Base-by-base conservation (phyloP, 2,329 filamentous ascomycete species). In the Pseudogymnoascus pannorum region DNA sequence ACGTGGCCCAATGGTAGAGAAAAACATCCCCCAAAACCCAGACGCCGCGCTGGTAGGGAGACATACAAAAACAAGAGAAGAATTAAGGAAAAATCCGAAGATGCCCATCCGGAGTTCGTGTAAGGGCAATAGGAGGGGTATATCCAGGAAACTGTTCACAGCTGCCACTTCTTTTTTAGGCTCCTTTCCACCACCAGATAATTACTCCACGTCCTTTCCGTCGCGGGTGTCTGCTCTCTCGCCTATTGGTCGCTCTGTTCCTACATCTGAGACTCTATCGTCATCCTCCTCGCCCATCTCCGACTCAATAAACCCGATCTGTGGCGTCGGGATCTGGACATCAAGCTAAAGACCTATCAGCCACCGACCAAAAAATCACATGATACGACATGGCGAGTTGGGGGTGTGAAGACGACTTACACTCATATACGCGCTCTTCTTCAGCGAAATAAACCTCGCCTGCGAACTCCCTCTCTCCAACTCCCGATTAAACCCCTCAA, bases 351-450 rank as follows among this genome's bases (percentile, higher is more conserved):
- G 24, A 54, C 8, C 14, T 31, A n/a, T 54, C n/a, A 54, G 44
- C 24, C n/a, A 18, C 22, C 2, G 24, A 54, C 9, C 44, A 18
- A 18, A 2, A 31, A 54, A n/a, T n/a, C 44, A 31, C n/a, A 54
- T 12, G 4, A 54, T 12, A 54, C 5, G n/a, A 31, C 24, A 18
- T 6, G 24, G 29, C 5, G n/a, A 31, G n/a, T 29, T 6, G 24
- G 29, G n/a, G 51, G 65, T 33, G 11, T 24, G 60, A 20, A 26
- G 33, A 2, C 6, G 5, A 67, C 85, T 76, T 75, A 89, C 87
- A 67, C 82, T 92, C 86, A 96, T 87, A 74, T 96, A 97, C 1
- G 90, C 93, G 38, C 92, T 96, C 69, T 87, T 82, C 68, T 92
- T 83, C 67, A 96, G 75, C 38, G 89, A 83, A 66, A 96, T 86